phyloP scores from a whole-genome alignment of 163 green algal species.

The Volvox carteri region DNA sequence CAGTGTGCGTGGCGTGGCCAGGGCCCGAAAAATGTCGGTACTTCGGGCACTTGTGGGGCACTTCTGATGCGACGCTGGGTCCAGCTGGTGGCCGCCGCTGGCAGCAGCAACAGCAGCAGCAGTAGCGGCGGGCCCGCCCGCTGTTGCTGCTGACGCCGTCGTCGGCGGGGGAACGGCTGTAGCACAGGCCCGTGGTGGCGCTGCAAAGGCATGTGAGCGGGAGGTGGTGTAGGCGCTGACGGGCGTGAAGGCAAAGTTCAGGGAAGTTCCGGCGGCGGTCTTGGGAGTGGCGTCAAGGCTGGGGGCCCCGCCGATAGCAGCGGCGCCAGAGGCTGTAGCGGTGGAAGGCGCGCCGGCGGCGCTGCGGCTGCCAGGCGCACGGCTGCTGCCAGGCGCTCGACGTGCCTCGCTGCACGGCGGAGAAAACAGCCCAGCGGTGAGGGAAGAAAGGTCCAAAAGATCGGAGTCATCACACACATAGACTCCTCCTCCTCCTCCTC shows the following conservation, averaged over 20 bases:
- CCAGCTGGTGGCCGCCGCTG: background rate
- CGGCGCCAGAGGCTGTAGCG: background rate
- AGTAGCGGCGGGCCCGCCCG: background rate
- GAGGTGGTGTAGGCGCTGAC: background rate
- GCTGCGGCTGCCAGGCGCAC: background rate
- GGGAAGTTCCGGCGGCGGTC: background rate
- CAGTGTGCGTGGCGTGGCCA: background rate
- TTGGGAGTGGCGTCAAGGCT: slow-evolving; percentile 14
- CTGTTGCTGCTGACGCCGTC: too few relatives aligned
- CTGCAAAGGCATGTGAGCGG: slow-evolving; percentile 7
- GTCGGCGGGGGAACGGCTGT: too few relatives aligned
- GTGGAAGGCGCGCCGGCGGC: background rate
- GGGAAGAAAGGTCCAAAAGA: slow-evolving; percentile 18
- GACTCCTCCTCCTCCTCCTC: background rate
- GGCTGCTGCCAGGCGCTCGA: background rate
- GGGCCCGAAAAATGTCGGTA: background rate
- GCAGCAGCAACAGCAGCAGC: background rate
- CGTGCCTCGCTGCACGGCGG: background rate
- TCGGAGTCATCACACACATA: background rate
- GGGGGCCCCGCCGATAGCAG: background rate
- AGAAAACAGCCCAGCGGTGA: slow-evolving; percentile 46
- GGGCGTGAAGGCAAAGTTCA: slow-evolving; percentile 24
- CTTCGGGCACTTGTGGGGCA: background rate
- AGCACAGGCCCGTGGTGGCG: background rate
- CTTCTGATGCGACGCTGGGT: background rate